Base-by-base conservation (phyloP, 1,284 basidiomycete genomes). In the Gomphus bonarii region DNA sequence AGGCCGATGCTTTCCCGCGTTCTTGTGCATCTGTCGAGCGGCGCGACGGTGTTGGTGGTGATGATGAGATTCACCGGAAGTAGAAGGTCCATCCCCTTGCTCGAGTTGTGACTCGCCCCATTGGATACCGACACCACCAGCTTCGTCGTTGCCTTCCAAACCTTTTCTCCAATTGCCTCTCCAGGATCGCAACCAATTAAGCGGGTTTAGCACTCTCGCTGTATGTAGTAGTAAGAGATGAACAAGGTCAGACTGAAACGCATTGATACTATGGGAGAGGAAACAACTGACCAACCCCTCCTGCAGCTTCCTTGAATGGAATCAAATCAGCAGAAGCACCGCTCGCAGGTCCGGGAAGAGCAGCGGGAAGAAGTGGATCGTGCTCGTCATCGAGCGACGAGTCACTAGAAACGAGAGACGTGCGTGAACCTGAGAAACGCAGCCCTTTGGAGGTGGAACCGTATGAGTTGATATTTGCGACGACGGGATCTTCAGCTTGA, bases 391-490 rank as follows among this genome's bases (percentile, higher is more conserved):
- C 53, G 16, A 44, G 30, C 14, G 58, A 61, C 44, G 22, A 54
- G 54, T 55, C 49, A 5, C 50, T 62, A 36, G 57, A 61, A 44
- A 48, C 57, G 57, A 47, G 60, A 58, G 56, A 61, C 30, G 57
- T 55, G 59, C 49, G 59, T 49, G 58, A 60, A 25, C 55, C 66
- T 56, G 60, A 59, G 38, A 58, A 62, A 60, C 50, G 58, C 48
- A 61, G 44, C 44, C 55, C 55, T 11, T 59, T 62, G 49, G 69
- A 63, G 62, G 76, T 75, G 3, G 77, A 75, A 3, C 79, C 78
- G 60, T 81, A 80, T 1, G 70, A 69, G 61, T 75, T 78, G 60
- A 76, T 75, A 1, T 75, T 65, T 0, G 77, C 75, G 31, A 77
- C 72, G 22, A 72, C 61, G 0, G 70, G 68, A 61, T 69, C 63